Evolutionary conservation across 2,329 filamentous ascomycete species (phyloP).

Genomic region (Paecilomyces niveus): DNA sequence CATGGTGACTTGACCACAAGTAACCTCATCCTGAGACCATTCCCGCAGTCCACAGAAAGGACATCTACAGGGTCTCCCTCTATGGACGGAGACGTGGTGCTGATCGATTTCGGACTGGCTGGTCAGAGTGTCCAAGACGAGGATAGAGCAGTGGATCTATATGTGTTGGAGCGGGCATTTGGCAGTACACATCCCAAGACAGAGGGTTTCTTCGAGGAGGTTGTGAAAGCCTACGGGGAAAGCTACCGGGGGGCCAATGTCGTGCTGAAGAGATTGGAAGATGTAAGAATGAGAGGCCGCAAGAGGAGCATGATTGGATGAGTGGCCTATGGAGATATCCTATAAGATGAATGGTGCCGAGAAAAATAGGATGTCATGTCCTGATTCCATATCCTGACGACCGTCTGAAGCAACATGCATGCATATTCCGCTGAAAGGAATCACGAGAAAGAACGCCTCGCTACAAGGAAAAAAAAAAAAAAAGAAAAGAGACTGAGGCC

Average conservation of each 20-base stretch:
- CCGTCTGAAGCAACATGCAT: slow-evolving; percentile 1
- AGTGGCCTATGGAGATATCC: slow-evolving; percentile 9
- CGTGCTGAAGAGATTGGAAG: slow-evolving; percentile 76
- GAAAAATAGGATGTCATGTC: neutral
- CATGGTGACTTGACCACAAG: slow-evolving; percentile 97
- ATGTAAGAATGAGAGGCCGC: slow-evolving; percentile 85
- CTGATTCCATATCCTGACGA: neutral
- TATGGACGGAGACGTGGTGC: slow-evolving; percentile 66
- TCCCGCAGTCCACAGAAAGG: slow-evolving; percentile 9
- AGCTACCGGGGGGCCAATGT: slow-evolving; percentile 67
- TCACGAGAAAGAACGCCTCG: slow-evolving; percentile 13
- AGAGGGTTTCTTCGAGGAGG: slow-evolving; percentile 65
- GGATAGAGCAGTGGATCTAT: slow-evolving; percentile 90
- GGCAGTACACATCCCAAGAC: slow-evolving; percentile 87
- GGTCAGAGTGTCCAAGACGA: slow-evolving; percentile 76
- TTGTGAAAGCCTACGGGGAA: slow-evolving; percentile 66
- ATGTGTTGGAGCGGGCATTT: slow-evolving; percentile 91
- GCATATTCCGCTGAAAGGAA: slow-evolving; percentile 5
- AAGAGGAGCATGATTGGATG: slow-evolving; percentile 97
- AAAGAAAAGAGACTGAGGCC: slow-evolving; percentile 7
- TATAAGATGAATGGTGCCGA: neutral
- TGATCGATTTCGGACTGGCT: slow-evolving; percentile 93
- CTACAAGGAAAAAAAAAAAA: slow-evolving; percentile 9
- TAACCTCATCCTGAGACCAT: slow-evolving; percentile 75
- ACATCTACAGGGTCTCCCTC: slow-evolving; percentile 15